Conservation (phyloP, 805 yeast species). For the Saccharomyces kudriavzevii region DNA sequence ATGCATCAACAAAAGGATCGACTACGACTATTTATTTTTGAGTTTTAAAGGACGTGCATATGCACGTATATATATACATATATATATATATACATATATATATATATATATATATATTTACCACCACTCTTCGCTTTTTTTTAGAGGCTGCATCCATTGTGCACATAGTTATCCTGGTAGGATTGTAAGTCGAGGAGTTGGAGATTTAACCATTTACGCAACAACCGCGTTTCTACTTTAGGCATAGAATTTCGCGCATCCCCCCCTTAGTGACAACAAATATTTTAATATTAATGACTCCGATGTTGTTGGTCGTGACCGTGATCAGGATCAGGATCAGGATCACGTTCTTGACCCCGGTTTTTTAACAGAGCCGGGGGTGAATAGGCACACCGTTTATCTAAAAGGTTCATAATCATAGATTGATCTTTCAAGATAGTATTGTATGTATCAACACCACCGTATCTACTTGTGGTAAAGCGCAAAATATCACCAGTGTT, state of each 20-base stretch:
- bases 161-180: background rate
- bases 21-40: background rate
- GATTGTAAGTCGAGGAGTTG: background rate
- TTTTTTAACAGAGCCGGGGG: background rate
- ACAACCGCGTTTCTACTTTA: background rate
- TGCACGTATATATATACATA: background rate
- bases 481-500: slow-evolving; percentile 23
- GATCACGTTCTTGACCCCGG: background rate
- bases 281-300: background rate
- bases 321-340: background rate
- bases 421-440: slow-evolving; percentile 19
- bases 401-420: slow-evolving; percentile 15
- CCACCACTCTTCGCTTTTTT: background rate
- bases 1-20: background rate
- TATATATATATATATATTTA: background rate
- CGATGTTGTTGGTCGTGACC: background rate
- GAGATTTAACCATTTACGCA: background rate
- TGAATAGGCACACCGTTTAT: background rate
- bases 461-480: slow-evolving; percentile 30
- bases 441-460: slow-evolving; percentile 24
- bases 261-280: background rate
- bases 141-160: background rate
- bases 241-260: background rate
- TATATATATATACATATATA: slow-evolving; percentile 1
- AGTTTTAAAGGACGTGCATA: background rate